Evolutionary conservation across 805 yeast species (phyloP).

Genomic region (Pichia kluyveri): DNA sequence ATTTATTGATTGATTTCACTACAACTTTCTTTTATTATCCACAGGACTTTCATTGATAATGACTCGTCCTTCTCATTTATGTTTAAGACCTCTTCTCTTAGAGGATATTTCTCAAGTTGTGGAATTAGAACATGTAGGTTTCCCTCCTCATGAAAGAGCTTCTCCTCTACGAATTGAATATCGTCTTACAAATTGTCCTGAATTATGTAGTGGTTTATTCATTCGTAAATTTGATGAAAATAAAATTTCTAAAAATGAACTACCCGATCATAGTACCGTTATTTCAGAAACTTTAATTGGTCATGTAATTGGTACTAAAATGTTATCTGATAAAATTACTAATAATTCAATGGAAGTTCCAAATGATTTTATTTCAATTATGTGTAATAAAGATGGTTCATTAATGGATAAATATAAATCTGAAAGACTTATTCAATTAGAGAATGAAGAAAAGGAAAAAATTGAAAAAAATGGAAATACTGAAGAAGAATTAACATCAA

Average conservation of each 20-base stretch:
- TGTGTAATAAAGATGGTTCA: constrained; percentile 2
- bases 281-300: constrained; percentile 63
- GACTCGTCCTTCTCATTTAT: constrained; percentile 45
- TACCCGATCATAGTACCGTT: constrained; percentile 41
- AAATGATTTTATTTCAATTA: neutral
- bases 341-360: constrained; percentile 57
- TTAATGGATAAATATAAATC: constrained; percentile 4
- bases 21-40: too few species aligned
- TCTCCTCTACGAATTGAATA: constrained; percentile 54
- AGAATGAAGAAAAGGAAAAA: neutral
- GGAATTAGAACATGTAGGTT: constrained; percentile 58
- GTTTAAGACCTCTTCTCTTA: constrained; percentile 70
- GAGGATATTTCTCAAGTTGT: constrained; percentile 58
- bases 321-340: constrained; percentile 37
- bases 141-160: constrained; percentile 64
- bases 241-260: constrained; percentile 12
- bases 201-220: constrained; percentile 81
- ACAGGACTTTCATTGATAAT: neutral
- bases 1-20: too few species aligned
- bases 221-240: constrained; percentile 48
- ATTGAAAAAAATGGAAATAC: neutral
- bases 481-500: constrained; percentile 8
- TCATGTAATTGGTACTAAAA: constrained; percentile 74
- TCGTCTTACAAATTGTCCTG: constrained; percentile 78
- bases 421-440: neutral